Percentiles rank a stretch among this genome's conserved stretches.
Evolutionary conservation across 2,329 filamentous ascomycete genomes (phyloP).

Genomic region (Exserohilum rostratum): DNA sequence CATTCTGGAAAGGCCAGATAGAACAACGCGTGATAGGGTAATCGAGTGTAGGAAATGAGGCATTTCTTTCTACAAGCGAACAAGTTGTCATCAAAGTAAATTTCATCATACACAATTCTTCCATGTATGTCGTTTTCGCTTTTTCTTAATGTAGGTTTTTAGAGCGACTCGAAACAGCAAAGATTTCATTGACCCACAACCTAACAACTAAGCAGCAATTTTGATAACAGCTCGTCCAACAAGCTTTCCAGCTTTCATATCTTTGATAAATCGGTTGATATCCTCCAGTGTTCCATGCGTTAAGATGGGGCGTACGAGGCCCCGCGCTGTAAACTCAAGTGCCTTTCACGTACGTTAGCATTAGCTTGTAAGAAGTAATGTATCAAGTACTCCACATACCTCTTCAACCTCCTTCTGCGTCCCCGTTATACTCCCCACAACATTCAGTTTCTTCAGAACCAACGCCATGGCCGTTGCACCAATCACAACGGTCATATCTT

Average conservation of each 20-base stretch:
- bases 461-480: constrained; percentile 45
- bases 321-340: constrained; percentile 53
- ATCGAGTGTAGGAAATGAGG: no score
- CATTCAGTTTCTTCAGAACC: constrained; percentile 50
- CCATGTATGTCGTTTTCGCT: no score
- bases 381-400: background rate
- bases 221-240: constrained; percentile 52
- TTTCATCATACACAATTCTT: no score
- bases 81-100: no score
- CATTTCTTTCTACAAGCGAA: no score
- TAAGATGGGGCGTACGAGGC: constrained; percentile 50
- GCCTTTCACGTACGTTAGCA: constrained; percentile 30
- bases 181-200: no score
- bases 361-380: background rate
- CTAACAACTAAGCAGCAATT: constrained; percentile 27
- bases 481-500: constrained; percentile 25
- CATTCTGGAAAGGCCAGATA: no score
- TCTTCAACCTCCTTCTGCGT: constrained; percentile 54
- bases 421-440: constrained; percentile 52
- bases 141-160: no score
- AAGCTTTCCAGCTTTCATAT: constrained; percentile 50
- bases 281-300: constrained; percentile 49
- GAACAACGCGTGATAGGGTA: no score
- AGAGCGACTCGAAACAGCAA: background rate
- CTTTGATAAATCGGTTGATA: constrained; percentile 48